Percentiles rank a stretch among this genome's conserved stretches.
Conservation (phyloP, 2,329 filamentous ascomycete genomes). For the Penicillium paneum region DNA sequence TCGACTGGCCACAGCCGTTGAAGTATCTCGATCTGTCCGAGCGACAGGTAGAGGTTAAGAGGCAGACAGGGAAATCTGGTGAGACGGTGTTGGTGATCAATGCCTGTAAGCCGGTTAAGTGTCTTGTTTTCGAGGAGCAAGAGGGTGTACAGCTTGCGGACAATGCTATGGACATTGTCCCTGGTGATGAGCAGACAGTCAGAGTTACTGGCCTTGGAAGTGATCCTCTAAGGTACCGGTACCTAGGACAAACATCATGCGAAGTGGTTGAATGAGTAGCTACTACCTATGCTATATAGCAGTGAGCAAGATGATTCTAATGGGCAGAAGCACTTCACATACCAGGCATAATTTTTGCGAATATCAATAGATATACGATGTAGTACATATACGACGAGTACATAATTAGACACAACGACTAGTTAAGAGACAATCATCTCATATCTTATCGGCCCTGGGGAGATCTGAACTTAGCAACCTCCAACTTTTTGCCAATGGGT, state of each 20-base stretch:
- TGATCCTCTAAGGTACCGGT: slow-evolving; percentile 26
- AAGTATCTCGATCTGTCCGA: slow-evolving; percentile 57
- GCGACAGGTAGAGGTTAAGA: slow-evolving; percentile 48
- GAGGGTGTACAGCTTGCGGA: slow-evolving; percentile 54
- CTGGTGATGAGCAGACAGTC: slow-evolving; percentile 54
- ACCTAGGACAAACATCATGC: slow-evolving; percentile 23
- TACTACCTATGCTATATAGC: background rate
- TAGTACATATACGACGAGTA: too few species aligned
- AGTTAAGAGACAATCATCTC: background rate
- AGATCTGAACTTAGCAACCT: slow-evolving; percentile 8
- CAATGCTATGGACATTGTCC: slow-evolving; percentile 57
- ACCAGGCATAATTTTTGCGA: background rate
- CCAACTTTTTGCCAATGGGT: slow-evolving; percentile 26
- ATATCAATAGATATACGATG: background rate
- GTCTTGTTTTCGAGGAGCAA: slow-evolving; percentile 59
- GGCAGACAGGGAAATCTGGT: slow-evolving; percentile 32
- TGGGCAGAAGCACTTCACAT: background rate
- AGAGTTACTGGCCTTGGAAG: slow-evolving; percentile 23
- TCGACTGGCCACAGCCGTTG: slow-evolving; percentile 60
- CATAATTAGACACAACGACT: too few species aligned
- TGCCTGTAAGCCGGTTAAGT: slow-evolving; percentile 55
- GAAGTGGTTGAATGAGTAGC: slow-evolving; percentile 5
- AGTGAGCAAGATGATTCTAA: background rate
- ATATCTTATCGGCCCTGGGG: slow-evolving; percentile 7
- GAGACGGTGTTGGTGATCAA: slow-evolving; percentile 42